These are phyloP conservation scores for Discostella stelligera DNA, from an alignment of 352 stramenopile genomes.

Conservation along the genomic window DNA sequence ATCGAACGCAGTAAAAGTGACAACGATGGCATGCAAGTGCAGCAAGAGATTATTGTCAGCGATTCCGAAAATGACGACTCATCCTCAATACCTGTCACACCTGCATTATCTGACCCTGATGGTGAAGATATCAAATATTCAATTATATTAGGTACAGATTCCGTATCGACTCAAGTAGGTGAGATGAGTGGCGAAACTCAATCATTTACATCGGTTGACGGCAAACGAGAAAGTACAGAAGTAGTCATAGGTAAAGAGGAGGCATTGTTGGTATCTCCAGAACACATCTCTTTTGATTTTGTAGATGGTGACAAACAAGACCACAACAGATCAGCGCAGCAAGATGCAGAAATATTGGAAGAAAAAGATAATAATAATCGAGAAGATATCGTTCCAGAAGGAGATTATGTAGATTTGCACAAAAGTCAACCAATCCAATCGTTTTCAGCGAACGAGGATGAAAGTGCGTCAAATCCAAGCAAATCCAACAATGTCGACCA, in stretches of 20 bases:
- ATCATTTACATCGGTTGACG: background rate
- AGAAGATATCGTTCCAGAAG: background rate
- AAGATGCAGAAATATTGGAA: background rate
- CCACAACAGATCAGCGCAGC: background rate
- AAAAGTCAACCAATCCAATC: background rate
- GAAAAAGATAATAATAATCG: background rate
- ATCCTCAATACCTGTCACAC: background rate
- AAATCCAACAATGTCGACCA: slow-evolving; percentile 2
- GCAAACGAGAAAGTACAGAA: background rate
- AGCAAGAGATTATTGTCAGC: background rate
- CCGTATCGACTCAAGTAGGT: background rate
- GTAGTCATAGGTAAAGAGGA: background rate
- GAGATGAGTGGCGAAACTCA: background rate
- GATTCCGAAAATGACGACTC: background rate
- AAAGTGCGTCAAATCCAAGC: slow-evolving; percentile 10
- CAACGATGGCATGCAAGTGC: background rate
- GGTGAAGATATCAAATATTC: background rate
- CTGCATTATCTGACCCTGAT: background rate
- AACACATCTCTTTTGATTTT: background rate
- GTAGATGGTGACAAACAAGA: background rate
- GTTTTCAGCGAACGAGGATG: background rate
- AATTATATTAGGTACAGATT: background rate
- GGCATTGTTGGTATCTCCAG: background rate
- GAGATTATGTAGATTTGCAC: background rate
- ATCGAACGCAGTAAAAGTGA: background rate